Base-by-base conservation (phyloP, 2,329 filamentous ascomycete species). In the Colletotrichum camelliae region DNA sequence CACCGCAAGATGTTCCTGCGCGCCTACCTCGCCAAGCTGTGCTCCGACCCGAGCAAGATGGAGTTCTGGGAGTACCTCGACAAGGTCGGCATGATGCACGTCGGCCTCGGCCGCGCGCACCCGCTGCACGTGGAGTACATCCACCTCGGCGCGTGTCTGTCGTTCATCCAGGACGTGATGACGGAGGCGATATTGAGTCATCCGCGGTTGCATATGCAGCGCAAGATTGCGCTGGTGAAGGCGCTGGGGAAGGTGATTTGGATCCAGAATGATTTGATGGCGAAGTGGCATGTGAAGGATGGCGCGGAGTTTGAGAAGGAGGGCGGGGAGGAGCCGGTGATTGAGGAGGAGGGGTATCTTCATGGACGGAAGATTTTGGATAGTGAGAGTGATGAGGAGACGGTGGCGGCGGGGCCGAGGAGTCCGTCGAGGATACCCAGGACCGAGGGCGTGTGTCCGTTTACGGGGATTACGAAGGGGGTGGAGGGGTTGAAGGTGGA, bases 231-330 rank as follows among this genome's bases (percentile, higher is more conserved):
- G 27, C 89, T 96, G 6, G 89, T 96, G 62, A 94, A 93, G 82
- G 94, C 95, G 1, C 87, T 96, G 27, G 92, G 92, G 77, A 96
- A 97, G 83, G 92, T 96, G 31, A 93, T 96, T 78, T 96, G 94
- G 94, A 96, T 96, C 79, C 95, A 96, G 84, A 96, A 96, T 81
- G 94, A 96, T 83, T 88, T 96, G 35, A 94, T 96, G 83, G 93
- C 94, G n/a, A 94, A 94, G 83, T 96, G 94, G 93, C 94, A 95
- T 80, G 91, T 94, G 43, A 88, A 90, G 39, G 93, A 94, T 78
- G 92, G 93, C 66, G 90, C 92, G 43, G 93, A 95, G 83, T 91
- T 87, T 78, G 82, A 83, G 33, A 80, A 84, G 2, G 85, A 85
- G 18, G 71, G 31, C 8, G 85, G 33, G n/a, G 85, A 87, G 15